Percentiles rank a stretch among this genome's conserved stretches.
Evolutionary conservation across 106 monocot species (phyloP).

Genomic region (Dendrobium huoshanense): DNA sequence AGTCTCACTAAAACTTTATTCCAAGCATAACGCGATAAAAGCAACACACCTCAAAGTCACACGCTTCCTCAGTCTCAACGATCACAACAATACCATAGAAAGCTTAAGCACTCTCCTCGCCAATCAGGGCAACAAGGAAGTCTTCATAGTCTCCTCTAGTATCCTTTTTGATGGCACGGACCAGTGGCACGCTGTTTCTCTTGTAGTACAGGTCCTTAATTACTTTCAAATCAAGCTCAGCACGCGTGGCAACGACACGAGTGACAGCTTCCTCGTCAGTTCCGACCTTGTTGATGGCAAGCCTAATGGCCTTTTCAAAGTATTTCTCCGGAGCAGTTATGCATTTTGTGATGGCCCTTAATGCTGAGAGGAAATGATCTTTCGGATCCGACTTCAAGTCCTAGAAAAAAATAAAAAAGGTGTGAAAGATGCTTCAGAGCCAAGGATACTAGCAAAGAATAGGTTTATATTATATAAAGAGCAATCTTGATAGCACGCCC

Average conservation of each 20-base stretch:
- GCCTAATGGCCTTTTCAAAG: conserved; percentile 59
- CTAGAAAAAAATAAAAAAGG: conserved; percentile 15
- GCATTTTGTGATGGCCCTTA: conserved; percentile 39
- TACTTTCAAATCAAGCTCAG: conserved; percentile 54
- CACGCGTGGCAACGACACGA: conserved; percentile 55
- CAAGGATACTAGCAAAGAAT: too few relatives aligned
- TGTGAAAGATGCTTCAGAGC: too few relatives aligned
- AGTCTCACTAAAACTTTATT: background rate
- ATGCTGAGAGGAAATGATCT: conserved; percentile 48
- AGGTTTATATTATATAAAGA: too few relatives aligned
- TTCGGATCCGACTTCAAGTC: conserved; percentile 60
- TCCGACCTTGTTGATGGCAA: conserved; percentile 45
- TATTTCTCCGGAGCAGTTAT: conserved; percentile 56
- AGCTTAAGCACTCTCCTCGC: conserved; percentile 26
- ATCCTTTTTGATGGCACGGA: conserved; percentile 34
- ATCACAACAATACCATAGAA: background rate
- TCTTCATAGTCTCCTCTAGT: conserved; percentile 69
- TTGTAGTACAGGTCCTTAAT: conserved; percentile 60
- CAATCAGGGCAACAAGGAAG: conserved; percentile 58
- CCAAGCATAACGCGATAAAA: background rate
- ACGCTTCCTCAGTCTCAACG: too few relatives aligned
- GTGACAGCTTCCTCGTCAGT: conserved; percentile 70
- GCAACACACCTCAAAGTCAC: conserved; percentile 1
- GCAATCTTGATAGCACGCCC: too few relatives aligned
- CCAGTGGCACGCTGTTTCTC: conserved; percentile 57